A percentile compares a stretch with the other conserved stretches of the same genome.
Conservation (phyloP, 306 rosid genomes). For the Vigna reflexopilosa region DNA sequence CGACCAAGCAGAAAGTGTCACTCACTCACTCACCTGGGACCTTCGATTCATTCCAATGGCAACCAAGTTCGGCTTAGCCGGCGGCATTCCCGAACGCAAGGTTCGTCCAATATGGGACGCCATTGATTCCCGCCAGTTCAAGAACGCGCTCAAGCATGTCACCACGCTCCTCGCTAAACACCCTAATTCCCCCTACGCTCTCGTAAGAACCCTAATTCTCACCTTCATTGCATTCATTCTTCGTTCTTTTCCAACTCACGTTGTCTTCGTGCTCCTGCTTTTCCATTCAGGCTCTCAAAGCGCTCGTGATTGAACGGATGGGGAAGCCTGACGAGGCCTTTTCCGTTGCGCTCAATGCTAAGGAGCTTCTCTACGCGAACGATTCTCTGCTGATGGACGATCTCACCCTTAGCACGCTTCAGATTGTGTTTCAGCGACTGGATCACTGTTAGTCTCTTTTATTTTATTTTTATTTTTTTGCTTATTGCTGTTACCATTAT, state of each 20-base stretch:
- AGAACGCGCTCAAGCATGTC: slow-evolving; percentile 82
- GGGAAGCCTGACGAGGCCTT: slow-evolving; percentile 86
- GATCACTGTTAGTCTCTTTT: slow-evolving; percentile 70
- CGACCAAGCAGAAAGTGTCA: background rate
- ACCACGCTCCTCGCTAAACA: slow-evolving; percentile 71
- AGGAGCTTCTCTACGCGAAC: slow-evolving; percentile 62
- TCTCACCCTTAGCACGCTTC: slow-evolving; percentile 95
- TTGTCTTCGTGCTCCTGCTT: background rate
- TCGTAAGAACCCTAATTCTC: slow-evolving; percentile 52
- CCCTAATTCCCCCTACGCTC: slow-evolving; percentile 83
- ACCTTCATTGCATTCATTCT: too few species aligned
- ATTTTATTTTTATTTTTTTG: background rate
- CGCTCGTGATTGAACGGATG: slow-evolving; percentile 89
- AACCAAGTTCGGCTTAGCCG: slow-evolving; percentile 90
- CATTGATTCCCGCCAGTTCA: slow-evolving; percentile 94
- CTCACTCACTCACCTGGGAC: background rate
- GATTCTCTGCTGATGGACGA: slow-evolving; percentile 85
- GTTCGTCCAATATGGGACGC: slow-evolving; percentile 99
- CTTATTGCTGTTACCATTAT: slow-evolving; percentile 9
- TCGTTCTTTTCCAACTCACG: background rate
- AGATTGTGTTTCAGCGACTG: slow-evolving; percentile 88
- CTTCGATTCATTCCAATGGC: slow-evolving; percentile 59
- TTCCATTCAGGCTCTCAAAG: slow-evolving; percentile 79
- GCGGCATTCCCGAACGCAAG: slow-evolving; percentile 93
- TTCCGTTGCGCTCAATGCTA: slow-evolving; percentile 71